Evolutionary conservation across 768 basidiomycete species (phyloP).

Genomic region (Obba rivulosa): DNA sequence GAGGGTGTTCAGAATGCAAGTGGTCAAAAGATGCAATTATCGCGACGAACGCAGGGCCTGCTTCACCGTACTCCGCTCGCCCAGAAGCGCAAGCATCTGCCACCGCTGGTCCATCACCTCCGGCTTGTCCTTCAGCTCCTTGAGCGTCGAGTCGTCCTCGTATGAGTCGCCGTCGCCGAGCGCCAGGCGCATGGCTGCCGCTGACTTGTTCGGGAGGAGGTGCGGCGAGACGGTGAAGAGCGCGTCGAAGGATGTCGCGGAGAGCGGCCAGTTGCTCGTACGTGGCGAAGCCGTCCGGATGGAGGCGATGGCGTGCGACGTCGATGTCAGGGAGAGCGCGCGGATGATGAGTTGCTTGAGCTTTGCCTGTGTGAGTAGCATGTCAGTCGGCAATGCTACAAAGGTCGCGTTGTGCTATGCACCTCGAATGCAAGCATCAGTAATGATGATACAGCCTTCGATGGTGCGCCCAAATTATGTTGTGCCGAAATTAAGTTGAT

Average conservation of each 20-base stretch:
- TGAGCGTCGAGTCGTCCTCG: constrained; percentile 52
- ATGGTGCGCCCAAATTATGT: constrained; percentile 58
- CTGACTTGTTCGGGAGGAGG: constrained; percentile 73
- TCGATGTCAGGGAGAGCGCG: constrained; percentile 69
- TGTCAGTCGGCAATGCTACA: not conserved
- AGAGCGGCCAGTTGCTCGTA: constrained; percentile 40
- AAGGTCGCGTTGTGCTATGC: constrained; percentile 9
- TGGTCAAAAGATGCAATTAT: not conserved
- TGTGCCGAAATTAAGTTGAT: constrained; percentile 81
- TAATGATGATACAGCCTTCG: constrained; percentile 57
- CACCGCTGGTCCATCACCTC: constrained; percentile 66
- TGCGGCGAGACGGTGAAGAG: constrained; percentile 74
- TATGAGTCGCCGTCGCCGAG: constrained; percentile 46
- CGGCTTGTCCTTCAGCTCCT: constrained; percentile 31
- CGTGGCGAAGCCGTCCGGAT: constrained; percentile 54
- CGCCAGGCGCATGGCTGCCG: constrained; percentile 68
- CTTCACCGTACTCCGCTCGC: constrained; percentile 67
- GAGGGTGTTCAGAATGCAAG: too few species aligned
- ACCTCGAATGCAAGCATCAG: constrained; percentile 80
- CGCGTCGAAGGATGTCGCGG: constrained; percentile 68
- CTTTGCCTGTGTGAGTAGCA: constrained; percentile 48
- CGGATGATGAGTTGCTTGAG: constrained; percentile 81
- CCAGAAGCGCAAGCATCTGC: constrained; percentile 73
- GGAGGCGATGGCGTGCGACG: constrained; percentile 72
- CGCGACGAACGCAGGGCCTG: constrained; percentile 42